Evolutionary conservation across 495 filamentous ascomycete genomes (phyloP), one percentile per base, ranked within the genome.

Genomic region (Aspergillus taichungensis): DNA sequence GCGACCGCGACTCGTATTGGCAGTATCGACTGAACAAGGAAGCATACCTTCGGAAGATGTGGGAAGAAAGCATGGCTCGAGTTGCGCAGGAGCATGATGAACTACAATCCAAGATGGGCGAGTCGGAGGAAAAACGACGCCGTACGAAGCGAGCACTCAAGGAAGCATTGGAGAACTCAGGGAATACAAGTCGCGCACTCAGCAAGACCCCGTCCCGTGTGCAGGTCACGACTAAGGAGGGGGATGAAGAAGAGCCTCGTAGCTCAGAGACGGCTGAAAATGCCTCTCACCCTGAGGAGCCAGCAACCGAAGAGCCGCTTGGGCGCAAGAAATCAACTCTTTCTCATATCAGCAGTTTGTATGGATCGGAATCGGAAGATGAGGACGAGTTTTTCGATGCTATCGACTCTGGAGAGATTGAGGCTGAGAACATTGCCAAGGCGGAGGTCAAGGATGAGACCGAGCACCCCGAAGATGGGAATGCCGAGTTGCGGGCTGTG

Each of bases 381-480:
- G 84, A 89, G 42, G 92, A 95, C 44, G 88, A 97, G 61, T 97
- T 98, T 64, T 98, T 97, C 53, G 94, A 98, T 68, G 94, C 94
- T 10, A 83, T 96, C 27, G 92, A 92, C 65, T 83, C 89, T 9
- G 94, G 92, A 12, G 86, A 94, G 47, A 84, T 96, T 36, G 82
- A 94, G 49, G 84, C 92, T 1, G 74, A 78, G 30, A 67, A 75
- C 34, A 67, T 84, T 59, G 73, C 70, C 12, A 54, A 61, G 6
- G 62, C 54, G 35, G 60, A 70, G 18, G 62, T 67, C 27, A 64
- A 78, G 39, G 71, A 72, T 12, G 68, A 75, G 11, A 60, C 65
- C 6, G 66, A 75, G 30, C 51, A 54, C 8, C 47, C 71, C 6
- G 56, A 64, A 12, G 63, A 78, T 46, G 60, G 69, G 49, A 70